Conservation (phyloP, 345 rosid species). For the Linum tenue region DNA sequence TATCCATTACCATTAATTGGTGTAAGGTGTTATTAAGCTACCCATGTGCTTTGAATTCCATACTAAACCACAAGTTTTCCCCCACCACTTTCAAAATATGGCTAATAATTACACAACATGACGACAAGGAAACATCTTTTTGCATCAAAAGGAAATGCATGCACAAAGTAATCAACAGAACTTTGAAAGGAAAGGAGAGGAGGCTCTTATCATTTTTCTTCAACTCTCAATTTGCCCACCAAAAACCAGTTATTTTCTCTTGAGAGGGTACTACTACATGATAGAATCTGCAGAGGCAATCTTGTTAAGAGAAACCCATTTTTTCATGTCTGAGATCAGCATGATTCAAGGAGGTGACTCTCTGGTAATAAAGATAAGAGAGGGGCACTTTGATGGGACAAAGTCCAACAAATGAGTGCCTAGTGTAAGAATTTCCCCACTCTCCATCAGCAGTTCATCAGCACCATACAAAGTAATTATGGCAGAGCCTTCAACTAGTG, state of each 20-base stretch:
- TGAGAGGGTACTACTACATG: no score
- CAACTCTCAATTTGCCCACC: background rate
- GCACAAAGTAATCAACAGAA: no score
- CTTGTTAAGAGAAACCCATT: background rate
- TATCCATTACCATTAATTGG: no score
- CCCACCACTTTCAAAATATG: background rate
- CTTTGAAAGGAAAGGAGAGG: no score
- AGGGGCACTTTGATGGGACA: background rate
- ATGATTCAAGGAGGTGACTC: slow-evolving; percentile 7
- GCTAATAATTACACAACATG: background rate
- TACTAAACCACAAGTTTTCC: background rate
- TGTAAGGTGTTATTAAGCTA: no score
- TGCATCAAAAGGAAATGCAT: no score
- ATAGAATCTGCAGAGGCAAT: background rate
- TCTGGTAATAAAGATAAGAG: background rate
- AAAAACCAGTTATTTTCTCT: background rate
- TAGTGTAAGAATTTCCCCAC: slow-evolving; percentile 3
- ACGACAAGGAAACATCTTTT: background rate
- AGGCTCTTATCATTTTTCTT: background rate
- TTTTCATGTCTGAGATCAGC: background rate
- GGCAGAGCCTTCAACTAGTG: background rate
- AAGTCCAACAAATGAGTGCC: slow-evolving; percentile 8
- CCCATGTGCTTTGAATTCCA: background rate
- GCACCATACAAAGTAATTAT: no score
- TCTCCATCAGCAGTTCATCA: background rate